Evolutionary conservation across 129 eudicot genomes (phyloP).

Genomic region (Artemisia annua): DNA sequence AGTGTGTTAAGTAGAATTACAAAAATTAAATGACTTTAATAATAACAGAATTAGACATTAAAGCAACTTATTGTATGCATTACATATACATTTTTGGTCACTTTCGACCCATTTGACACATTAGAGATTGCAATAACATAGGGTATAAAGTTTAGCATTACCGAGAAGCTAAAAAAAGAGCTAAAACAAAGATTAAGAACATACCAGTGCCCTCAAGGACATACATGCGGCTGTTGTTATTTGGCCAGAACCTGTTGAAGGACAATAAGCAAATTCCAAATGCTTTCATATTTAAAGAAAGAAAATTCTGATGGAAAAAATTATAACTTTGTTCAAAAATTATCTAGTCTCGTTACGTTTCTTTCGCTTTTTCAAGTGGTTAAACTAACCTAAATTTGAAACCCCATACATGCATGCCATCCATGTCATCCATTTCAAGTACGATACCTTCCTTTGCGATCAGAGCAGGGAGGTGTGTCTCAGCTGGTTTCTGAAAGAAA

Average conservation of each 20-base stretch:
- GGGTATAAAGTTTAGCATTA: background rate
- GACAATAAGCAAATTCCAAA: conserved; percentile 18
- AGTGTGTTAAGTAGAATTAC: too few relatives aligned
- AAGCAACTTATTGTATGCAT: too few relatives aligned
- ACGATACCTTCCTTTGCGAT: conserved; percentile 65
- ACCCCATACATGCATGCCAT: conserved; percentile 76
- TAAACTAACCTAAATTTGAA: conserved; percentile 75
- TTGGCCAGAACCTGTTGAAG: conserved; percentile 83
- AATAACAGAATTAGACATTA: too few relatives aligned
- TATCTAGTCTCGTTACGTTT: background rate
- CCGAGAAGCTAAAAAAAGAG: background rate
- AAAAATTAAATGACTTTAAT: too few relatives aligned
- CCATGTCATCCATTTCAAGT: conserved; percentile 80
- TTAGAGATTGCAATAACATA: too few relatives aligned
- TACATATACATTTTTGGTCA: too few relatives aligned
- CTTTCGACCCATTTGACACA: too few relatives aligned
- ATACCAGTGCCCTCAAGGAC: conserved; percentile 92
- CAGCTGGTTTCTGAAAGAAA: conserved; percentile 74
- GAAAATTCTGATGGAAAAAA: conserved; percentile 6
- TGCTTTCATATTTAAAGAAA: conserved; percentile 15
- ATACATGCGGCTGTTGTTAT: conserved; percentile 96
- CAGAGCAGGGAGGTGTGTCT: conserved; percentile 61
- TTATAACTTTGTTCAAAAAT: background rate
- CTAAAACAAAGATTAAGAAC: conserved; percentile 7
- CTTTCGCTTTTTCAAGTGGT: conserved; percentile 9